Percentiles rank a stretch among this genome's conserved stretches.
These are phyloP conservation scores for Berkeleyomyces basicola DNA, from an alignment of 2,329 filamentous ascomycete genomes.

Conservation along the genomic window DNA sequence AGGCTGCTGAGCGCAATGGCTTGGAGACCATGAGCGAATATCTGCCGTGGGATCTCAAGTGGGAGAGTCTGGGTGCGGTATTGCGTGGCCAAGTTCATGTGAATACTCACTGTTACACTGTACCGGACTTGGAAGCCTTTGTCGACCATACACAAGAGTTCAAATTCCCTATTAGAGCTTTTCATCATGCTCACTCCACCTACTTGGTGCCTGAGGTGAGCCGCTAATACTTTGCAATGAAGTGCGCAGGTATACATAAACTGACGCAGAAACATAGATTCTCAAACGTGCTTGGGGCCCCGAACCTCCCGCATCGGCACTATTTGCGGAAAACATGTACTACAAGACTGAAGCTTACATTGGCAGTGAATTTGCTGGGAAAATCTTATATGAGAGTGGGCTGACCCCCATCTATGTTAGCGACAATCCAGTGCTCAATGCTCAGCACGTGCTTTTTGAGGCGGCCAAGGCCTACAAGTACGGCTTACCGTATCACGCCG, in stretches of 20 bases:
- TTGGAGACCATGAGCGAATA: conserved; percentile 36
- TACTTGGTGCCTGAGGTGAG: conserved; percentile 46
- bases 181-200: conserved; percentile 54
- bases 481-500: conserved; percentile 43
- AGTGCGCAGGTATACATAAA: conserved; percentile 4
- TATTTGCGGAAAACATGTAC: conserved; percentile 58
- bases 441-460: conserved; percentile 52
- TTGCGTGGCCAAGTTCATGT: conserved; percentile 51
- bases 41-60: conserved; percentile 43
- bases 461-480: conserved; percentile 43
- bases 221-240: neutral
- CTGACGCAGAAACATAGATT: conserved; percentile 22
- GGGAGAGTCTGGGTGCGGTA: conserved; percentile 46
- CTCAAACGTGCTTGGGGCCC: conserved; percentile 40
- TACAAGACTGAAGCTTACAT: conserved; percentile 53
- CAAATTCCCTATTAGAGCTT: conserved; percentile 46
- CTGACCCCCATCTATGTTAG: conserved; percentile 53
- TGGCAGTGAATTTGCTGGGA: conserved; percentile 49
- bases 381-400: conserved; percentile 46
- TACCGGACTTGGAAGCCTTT: conserved; percentile 52
- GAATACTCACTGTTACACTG: conserved; percentile 57
- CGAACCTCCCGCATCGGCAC: conserved; percentile 37
- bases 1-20: conserved; percentile 33
- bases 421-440: conserved; percentile 54
- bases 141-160: conserved; percentile 58